Percentiles rank a stretch among this genome's conserved stretches.
phyloP scores from a whole-genome alignment of 192 early-diverging fungal genomes.

The Lobosporangium transversale region DNA sequence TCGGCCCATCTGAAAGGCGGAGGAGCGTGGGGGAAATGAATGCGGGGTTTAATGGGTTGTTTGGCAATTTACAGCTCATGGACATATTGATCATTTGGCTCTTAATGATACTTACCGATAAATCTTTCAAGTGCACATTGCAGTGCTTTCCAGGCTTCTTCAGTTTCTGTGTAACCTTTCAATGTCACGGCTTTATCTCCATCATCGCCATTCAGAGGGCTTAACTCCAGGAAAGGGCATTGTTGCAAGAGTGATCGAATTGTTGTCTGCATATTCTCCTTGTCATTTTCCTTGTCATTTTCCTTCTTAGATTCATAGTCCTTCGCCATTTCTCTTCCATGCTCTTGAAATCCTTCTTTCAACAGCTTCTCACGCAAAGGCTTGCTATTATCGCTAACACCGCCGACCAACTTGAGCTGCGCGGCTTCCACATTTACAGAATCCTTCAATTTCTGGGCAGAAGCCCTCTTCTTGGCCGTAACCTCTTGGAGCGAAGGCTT shows the following conservation, averaged over 20 bases:
- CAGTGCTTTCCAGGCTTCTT: constrained; percentile 25
- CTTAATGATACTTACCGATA: constrained; percentile 23
- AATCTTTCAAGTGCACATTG: constrained; percentile 18
- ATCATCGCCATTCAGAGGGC: constrained; percentile 10
- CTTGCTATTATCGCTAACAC: background rate
- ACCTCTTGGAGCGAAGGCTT: constrained; percentile 21
- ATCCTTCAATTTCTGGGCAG: background rate
- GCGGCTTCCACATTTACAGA: constrained; percentile 4
- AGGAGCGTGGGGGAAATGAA: no score
- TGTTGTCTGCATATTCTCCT: background rate
- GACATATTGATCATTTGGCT: no score
- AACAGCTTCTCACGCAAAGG: no score
- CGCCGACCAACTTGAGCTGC: constrained; percentile 18
- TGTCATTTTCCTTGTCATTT: background rate
- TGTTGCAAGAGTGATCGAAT: constrained; percentile 12
- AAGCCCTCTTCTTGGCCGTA: constrained; percentile 24
- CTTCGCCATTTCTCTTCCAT: background rate
- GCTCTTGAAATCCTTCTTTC: constrained; percentile 6
- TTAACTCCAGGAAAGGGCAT: constrained; percentile 44
- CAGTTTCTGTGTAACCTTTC: constrained; percentile 48
- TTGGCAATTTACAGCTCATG: no score
- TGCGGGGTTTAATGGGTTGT: no score
- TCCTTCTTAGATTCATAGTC: background rate
- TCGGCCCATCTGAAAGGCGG: constrained; percentile 33
- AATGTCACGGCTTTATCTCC: constrained; percentile 10